Conservation (phyloP, 2,329 filamentous ascomycete species). For the Aureobasidium sp. region DNA sequence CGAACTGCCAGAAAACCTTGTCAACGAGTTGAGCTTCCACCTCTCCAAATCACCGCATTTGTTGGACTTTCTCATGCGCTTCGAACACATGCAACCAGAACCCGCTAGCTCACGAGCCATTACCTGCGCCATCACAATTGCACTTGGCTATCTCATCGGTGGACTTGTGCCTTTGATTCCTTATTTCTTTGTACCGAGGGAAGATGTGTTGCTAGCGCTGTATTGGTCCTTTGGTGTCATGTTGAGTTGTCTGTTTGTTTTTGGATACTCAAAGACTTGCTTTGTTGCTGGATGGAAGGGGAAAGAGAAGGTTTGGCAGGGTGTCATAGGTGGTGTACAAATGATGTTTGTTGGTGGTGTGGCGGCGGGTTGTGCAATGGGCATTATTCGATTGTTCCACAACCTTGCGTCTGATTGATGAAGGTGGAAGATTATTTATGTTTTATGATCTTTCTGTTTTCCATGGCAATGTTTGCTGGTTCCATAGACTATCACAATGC, state of each 20-base stretch:
- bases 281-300: conserved; percentile 13
- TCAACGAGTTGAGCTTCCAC: conserved; percentile 20
- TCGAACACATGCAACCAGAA: conserved; percentile 40
- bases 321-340: conserved; percentile 54
- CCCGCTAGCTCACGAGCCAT: conserved; percentile 37
- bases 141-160: conserved; percentile 61
- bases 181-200: conserved; percentile 26
- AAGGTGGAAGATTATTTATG: no score
- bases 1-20: conserved; percentile 15
- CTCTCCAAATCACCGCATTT: conserved; percentile 17
- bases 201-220: neutral
- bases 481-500: no score
- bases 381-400: conserved; percentile 17
- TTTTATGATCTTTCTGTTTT: no score
- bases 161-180: conserved; percentile 58
- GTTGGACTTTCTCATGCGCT: conserved; percentile 40
- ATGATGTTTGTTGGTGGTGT: conserved; percentile 60
- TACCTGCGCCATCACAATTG: conserved; percentile 57
- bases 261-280: conserved; percentile 52
- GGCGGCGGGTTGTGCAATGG: conserved; percentile 60
- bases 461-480: no score
- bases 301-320: conserved; percentile 33
- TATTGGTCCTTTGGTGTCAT: neutral
- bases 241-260: neutral
- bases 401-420: neutral